Evolutionary conservation across 768 basidiomycete genomes (phyloP).

Genomic region (Lactarius hatsudake): DNA sequence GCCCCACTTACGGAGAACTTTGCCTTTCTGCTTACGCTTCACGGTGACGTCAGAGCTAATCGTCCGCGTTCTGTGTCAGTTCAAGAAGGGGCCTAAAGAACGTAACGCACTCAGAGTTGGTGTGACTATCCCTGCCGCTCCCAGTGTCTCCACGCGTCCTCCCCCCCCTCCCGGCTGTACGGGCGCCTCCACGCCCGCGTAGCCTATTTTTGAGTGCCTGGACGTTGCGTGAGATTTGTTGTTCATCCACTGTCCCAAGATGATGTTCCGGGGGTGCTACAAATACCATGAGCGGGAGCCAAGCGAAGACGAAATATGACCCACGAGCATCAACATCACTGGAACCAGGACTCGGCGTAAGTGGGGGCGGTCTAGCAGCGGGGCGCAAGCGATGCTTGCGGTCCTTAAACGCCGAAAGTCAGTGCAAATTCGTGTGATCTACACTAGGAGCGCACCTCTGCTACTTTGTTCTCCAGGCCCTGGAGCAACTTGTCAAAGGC

Average conservation of each 20-base stretch:
- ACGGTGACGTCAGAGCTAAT: slow-evolving; percentile 55
- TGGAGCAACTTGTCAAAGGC: slow-evolving; percentile 75
- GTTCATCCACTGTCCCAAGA: slow-evolving; percentile 66
- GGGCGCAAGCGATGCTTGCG: slow-evolving; percentile 62
- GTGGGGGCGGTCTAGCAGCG: slow-evolving; percentile 36
- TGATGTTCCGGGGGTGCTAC: slow-evolving; percentile 49
- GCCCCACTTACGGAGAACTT: slow-evolving; percentile 88
- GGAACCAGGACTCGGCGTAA: slow-evolving; percentile 46
- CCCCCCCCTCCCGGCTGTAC: slow-evolving; percentile 44
- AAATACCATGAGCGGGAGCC: slow-evolving; percentile 6
- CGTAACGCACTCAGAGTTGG: slow-evolving; percentile 65
- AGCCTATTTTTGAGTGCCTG: slow-evolving; percentile 84
- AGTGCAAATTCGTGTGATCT: slow-evolving; percentile 1
- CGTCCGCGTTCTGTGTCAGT: neutral
- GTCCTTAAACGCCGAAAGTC: slow-evolving; percentile 46
- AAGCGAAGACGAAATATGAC: slow-evolving; percentile 25
- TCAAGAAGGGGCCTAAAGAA: neutral
- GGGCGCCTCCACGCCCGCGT: slow-evolving; percentile 67
- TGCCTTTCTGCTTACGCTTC: slow-evolving; percentile 54
- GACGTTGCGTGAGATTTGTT: slow-evolving; percentile 90
- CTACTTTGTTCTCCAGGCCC: slow-evolving; percentile 71
- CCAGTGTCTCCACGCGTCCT: slow-evolving; percentile 48
- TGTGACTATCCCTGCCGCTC: slow-evolving; percentile 58
- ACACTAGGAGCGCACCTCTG: slow-evolving; percentile 46
- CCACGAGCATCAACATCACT: slow-evolving; percentile 61